phyloP scores from a whole-genome alignment of 1,284 basidiomycete genomes.

The Phellopilus nigrolimitatus region DNA sequence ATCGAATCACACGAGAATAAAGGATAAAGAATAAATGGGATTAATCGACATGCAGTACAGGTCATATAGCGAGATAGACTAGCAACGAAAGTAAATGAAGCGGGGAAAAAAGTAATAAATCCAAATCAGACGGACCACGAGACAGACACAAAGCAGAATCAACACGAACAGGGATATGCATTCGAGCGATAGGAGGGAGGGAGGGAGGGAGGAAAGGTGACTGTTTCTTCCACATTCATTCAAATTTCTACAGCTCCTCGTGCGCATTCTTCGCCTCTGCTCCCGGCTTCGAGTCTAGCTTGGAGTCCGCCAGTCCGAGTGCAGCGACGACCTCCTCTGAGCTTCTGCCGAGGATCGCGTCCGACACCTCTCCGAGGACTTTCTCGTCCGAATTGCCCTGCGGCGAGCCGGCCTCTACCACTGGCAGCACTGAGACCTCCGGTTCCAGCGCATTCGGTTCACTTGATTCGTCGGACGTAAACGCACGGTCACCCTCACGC shows the following conservation, averaged over 20 bases:
- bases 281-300: neutral
- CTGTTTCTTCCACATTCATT: no score
- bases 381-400: constrained; percentile 25
- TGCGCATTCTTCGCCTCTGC: constrained; percentile 4
- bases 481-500: constrained; percentile 38
- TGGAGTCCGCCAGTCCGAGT: constrained; percentile 34
- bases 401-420: constrained; percentile 27
- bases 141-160: no score
- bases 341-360: constrained; percentile 45
- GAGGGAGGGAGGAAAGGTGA: neutral
- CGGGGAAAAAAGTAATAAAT: neutral
- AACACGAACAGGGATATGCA: no score
- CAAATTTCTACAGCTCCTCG: constrained; percentile 14
- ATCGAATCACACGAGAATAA: neutral
- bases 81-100: no score
- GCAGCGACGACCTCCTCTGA: constrained; percentile 46
- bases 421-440: constrained; percentile 46
- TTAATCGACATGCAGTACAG: neutral
- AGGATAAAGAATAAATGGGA: no score
- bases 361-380: constrained; percentile 28
- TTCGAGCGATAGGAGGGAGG: no score
- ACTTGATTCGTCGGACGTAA: constrained; percentile 26
- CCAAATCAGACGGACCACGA: no score
- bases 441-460: constrained; percentile 25
- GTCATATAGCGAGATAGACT: neutral